Base-by-base conservation (phyloP, 768 basidiomycete species). In the Phaffia australis region DNA sequence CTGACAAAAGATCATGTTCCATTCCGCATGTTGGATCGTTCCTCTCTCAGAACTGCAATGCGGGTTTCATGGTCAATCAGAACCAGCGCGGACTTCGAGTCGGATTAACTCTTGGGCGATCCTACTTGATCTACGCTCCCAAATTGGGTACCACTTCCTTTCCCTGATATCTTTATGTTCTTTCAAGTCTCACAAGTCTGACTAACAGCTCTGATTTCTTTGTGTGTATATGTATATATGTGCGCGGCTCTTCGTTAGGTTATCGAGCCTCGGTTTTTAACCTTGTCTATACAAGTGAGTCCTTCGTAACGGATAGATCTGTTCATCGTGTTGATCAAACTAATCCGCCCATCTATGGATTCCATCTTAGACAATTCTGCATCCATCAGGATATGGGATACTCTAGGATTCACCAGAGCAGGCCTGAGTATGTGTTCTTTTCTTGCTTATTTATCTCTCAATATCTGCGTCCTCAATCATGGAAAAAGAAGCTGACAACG, bases 111-210 rank as follows among this genome's bases (percentile, higher is more conserved):
- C 82, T 97, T 48, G 90, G 87, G 3, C 81, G 80, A 68, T 88
- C 88, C 2, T 95, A 83, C 76, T 77, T 93, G 23, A 78, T 87
- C 74, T 89, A 89, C 72, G 93, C 83, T 1, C 93, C 90, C 0
- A 79, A 77, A 48, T 78, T 92, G 27, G 89, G 88, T 46, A 87
- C 87, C 64, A 77, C 79, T 32, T 25, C 18, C 3, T 61, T n/a
- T 14, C 16, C 66, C 32, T 4, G 8, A 6, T 52, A 2, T 58
- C 46, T 42, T 42, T 11, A 42, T 11, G 35, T 11, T 42, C 35
- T 42, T 11, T 4, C 11, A 42, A 42, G 11, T 5, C 35, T 42
- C 35, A 5, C 11, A 11, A 5, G 35, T 11, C 35, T 4, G 35
- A 11, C 4, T 42, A 42, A 16, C 11, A 16, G 16, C 58, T 63